Conservation (phyloP, 495 filamentous ascomycete species). For the Penicillium macrosclerotiorum region DNA sequence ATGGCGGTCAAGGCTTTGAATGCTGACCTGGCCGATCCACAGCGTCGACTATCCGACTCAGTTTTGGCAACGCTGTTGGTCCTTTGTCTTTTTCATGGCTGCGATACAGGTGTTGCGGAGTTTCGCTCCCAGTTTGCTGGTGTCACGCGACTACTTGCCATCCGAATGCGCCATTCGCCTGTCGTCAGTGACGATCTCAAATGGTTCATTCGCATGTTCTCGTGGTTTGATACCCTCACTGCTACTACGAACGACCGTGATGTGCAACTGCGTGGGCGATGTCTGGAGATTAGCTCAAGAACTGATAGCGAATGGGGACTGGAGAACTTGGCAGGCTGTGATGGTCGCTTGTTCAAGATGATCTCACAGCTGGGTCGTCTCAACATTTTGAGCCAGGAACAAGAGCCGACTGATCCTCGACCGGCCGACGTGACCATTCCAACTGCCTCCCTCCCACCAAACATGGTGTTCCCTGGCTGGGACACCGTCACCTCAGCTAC, state of each 20-base stretch:
- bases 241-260: slow-evolving; percentile 91
- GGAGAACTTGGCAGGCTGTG: slow-evolving; percentile 87
- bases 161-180: slow-evolving; percentile 63
- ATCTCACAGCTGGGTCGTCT: slow-evolving; percentile 77
- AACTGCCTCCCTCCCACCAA: slow-evolving; percentile 38
- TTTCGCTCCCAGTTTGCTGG: slow-evolving; percentile 94
- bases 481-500: slow-evolving; percentile 9
- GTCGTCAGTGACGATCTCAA: slow-evolving; percentile 64
- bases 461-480: slow-evolving; percentile 33
- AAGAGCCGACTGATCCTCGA: slow-evolving; percentile 40
- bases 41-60: slow-evolving; percentile 75
- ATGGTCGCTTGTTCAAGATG: slow-evolving; percentile 74
- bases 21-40: slow-evolving; percentile 71
- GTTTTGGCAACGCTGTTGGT: slow-evolving; percentile 85
- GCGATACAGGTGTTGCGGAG: slow-evolving; percentile 85
- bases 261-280: slow-evolving; percentile 73
- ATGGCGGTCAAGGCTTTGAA: slow-evolving; percentile 82
- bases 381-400: slow-evolving; percentile 83
- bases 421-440: slow-evolving; percentile 30
- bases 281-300: slow-evolving; percentile 63
- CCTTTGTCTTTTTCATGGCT: slow-evolving; percentile 89
- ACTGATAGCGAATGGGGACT: slow-evolving; percentile 71
- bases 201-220: slow-evolving; percentile 96
- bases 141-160: slow-evolving; percentile 84
- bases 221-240: slow-evolving; percentile 93